Conservation (phyloP, 2,329 filamentous ascomycete species). For the Ceratocystis destructans region DNA sequence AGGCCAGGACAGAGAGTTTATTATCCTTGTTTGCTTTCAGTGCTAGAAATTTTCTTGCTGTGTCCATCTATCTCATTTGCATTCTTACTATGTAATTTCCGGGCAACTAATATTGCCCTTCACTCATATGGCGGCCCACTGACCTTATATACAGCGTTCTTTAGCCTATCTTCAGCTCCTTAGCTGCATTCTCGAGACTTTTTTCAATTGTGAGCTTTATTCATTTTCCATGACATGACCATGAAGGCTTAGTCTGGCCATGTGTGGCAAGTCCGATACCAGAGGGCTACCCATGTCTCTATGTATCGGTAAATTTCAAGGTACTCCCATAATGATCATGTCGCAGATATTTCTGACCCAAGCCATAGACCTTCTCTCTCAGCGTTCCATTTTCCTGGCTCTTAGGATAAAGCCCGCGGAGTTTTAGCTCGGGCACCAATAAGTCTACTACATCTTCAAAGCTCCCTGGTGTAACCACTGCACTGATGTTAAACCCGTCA, state of each 20-base stretch:
- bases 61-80: background rate
- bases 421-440: constrained; percentile 47
- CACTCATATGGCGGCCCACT: too few species aligned
- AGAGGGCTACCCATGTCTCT: too few species aligned
- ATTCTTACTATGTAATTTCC: too few species aligned
- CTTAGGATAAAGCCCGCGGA: constrained; percentile 38
- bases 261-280: background rate
- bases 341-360: background rate
- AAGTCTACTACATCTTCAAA: constrained; percentile 55
- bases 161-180: too few species aligned
- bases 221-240: too few species aligned
- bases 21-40: too few species aligned
- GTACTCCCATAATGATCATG: constrained; percentile 5
- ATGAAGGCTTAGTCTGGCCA: too few species aligned
- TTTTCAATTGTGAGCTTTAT: too few species aligned
- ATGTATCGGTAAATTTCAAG: background rate
- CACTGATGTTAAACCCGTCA: constrained; percentile 39
- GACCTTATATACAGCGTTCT: too few species aligned
- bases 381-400: background rate
- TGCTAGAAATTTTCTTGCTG: too few species aligned
- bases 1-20: background rate
- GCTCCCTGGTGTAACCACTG: constrained; percentile 37
- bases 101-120: too few species aligned
- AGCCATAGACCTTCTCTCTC: constrained; percentile 1
- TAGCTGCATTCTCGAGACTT: too few species aligned